Evolutionary conservation across 306 rosid species (phyloP), one percentile per base, ranked within the genome.

Genomic region (Bauhinia variegata): DNA sequence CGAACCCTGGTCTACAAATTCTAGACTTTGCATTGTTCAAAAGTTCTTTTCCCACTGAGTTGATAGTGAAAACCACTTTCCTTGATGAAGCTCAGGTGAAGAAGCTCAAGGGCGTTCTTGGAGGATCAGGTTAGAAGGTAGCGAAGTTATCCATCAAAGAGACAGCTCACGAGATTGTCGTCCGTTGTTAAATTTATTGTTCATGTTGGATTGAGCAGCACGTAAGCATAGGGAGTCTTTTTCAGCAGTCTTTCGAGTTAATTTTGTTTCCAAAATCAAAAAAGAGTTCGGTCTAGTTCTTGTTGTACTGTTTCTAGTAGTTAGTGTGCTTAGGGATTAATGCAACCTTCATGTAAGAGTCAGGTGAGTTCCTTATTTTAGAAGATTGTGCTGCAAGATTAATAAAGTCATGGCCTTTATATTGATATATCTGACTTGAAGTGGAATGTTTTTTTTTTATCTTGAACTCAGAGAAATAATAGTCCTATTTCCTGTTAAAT

Each of bases 81-180:
- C 83, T 89, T 32, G 89, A 86, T 34, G 67, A 42, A 5, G 88
- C 72, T 57, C 74, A 64, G 55, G 72, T 92, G 4, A 84, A 87
- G 85, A 92, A 86, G 84, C 91, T 92, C 19, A 92, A 92, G 87
- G 86, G 80, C 47, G 96, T 84, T 79, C 88, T 92, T 69, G 98
- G 96, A 31, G 96, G 98, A 0, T 76, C 73, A 37, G 77, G 77
- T 64, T 90, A 72, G n/a, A 4, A 33, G 12, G 9, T 41, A 11
- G 9, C 60, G 56, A 50, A 4, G 8, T 17, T 43, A n/a, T 34
- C 11, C 31, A 11, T 42, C 50, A 8, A 54, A 63, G 28, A 16
- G 69, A 34, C 15, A 13, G 19, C 38, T 51, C 23, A 7, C 60
- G 7, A 44, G 53, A 11, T 43, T 58, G 58, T 54, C 4, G n/a